phyloP scores from a whole-genome alignment of 805 yeast species.

The Maudiozyma bulderi region DNA sequence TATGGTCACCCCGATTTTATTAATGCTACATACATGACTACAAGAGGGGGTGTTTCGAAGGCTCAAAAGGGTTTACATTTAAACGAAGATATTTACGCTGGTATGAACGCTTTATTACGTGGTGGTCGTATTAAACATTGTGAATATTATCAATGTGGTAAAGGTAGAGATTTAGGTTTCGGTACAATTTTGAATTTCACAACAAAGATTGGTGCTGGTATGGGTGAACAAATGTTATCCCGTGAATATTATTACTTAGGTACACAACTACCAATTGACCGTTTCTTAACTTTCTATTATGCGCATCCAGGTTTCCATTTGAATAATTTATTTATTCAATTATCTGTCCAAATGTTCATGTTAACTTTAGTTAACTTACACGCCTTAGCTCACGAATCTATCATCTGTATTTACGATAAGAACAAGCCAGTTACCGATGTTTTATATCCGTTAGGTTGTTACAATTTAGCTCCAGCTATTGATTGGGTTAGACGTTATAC shows the following conservation, averaged over 20 bases:
- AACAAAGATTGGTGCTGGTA: conserved; percentile 84
- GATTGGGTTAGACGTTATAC: conserved; percentile 80
- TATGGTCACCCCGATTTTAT: conserved; percentile 86
- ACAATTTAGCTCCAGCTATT: conserved; percentile 61
- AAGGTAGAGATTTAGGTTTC: conserved; percentile 83
- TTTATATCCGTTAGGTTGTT: conserved; percentile 59
- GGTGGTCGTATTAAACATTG: conserved; percentile 86
- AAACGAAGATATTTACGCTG: conserved; percentile 84
- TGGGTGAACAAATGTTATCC: conserved; percentile 84
- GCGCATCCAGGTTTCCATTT: conserved; percentile 85
- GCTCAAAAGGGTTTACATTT: conserved; percentile 80
- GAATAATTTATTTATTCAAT: conserved; percentile 67
- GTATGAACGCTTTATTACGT: conserved; percentile 72
- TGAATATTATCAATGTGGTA: conserved; percentile 84
- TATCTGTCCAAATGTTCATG: conserved; percentile 65
- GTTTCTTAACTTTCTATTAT: conserved; percentile 74
- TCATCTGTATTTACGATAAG: conserved; percentile 57
- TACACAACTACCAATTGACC: conserved; percentile 69
- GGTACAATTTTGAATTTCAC: conserved; percentile 80
- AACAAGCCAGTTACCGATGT: conserved; percentile 61
- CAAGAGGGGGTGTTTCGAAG: conserved; percentile 82
- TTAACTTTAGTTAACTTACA: conserved; percentile 62
- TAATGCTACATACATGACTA: conserved; percentile 65
- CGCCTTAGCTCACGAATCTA: conserved; percentile 62
- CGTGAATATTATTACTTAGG: conserved; percentile 78